phyloP scores from a whole-genome alignment of 441 rosid genomes.

The Gossypium davidsonii region DNA sequence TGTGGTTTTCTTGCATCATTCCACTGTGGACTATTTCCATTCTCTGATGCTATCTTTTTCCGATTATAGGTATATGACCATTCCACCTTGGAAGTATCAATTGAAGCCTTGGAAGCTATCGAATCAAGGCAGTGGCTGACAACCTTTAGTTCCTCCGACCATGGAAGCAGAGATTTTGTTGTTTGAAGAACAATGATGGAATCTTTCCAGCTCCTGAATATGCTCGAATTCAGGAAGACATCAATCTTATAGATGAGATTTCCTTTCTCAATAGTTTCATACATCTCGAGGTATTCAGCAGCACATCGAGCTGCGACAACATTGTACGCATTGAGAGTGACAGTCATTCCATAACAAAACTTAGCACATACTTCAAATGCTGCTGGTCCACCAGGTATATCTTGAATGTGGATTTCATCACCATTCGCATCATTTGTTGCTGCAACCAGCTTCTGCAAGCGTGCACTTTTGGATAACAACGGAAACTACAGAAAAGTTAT shows the following conservation, averaged over 20 bases:
- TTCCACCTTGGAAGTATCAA: constrained; percentile 66
- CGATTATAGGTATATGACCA: constrained; percentile 69
- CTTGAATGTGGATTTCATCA: constrained; percentile 49
- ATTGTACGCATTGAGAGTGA: constrained; percentile 75
- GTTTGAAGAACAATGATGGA: constrained; percentile 80
- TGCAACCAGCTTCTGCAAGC: constrained; percentile 45
- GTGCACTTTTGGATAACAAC: constrained; percentile 48
- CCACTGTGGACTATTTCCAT: constrained; percentile 45
- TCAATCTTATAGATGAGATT: constrained; percentile 89
- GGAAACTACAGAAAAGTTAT: constrained; percentile 41
- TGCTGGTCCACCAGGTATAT: constrained; percentile 59
- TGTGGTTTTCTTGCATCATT: constrained; percentile 53
- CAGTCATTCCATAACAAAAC: constrained; percentile 64
- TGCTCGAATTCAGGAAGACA: constrained; percentile 81
- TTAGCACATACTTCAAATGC: constrained; percentile 66
- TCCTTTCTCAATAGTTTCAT: constrained; percentile 68
- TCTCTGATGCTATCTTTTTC: constrained; percentile 60
- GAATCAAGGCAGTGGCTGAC: constrained; percentile 67
- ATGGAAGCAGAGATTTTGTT: constrained; percentile 54
- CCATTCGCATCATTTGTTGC: constrained; percentile 32
- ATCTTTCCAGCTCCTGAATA: constrained; percentile 88
- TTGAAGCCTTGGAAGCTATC: constrained; percentile 64
- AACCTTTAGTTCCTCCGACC: constrained; percentile 50
- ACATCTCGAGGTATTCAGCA: constrained; percentile 86
- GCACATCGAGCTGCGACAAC: constrained; percentile 83